Conservation (phyloP, 169 alveolate genomes). For the Plasmodium fragile region DNA sequence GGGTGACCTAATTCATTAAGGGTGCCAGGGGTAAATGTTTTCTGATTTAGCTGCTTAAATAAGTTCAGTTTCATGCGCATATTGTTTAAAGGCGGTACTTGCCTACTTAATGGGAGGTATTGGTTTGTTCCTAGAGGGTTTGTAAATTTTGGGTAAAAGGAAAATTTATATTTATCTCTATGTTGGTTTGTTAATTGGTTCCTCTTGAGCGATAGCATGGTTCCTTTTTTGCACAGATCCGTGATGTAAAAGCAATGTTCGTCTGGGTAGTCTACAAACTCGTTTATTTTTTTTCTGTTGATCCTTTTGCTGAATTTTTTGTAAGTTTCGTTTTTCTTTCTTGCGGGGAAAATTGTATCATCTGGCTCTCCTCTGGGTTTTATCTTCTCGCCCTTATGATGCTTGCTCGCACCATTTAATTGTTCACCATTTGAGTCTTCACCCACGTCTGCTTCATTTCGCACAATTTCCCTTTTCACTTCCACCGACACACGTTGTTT, state of each 20-base stretch:
- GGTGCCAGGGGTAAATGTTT: background rate
- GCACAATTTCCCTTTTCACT: background rate
- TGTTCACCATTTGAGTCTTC: background rate
- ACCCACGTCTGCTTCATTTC: background rate
- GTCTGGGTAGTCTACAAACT: constrained; percentile 34
- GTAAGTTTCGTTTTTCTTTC: constrained; percentile 63
- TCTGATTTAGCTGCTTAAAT: constrained; percentile 34
- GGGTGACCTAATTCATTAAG: background rate
- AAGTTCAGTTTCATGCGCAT: constrained; percentile 1
- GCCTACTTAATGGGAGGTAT: background rate
- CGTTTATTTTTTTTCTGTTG: constrained; percentile 44
- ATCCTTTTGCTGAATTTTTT: constrained; percentile 69
- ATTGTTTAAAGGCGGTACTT: constrained; percentile 25
- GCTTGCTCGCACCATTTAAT: background rate
- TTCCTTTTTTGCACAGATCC: constrained; percentile 70
- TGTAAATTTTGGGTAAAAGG: constrained; percentile 20
- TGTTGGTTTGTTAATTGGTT: constrained; percentile 28
- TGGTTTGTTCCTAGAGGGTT: background rate
- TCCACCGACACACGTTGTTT: background rate
- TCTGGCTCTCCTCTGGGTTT: constrained; percentile 27
- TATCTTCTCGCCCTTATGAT: background rate
- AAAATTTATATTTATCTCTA: constrained; percentile 13
- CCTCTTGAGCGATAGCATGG: constrained; percentile 52
- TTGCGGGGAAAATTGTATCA: constrained; percentile 17
- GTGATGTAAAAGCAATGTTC: constrained; percentile 67